Conservation (phyloP, 1,284 basidiomycete species). For the Ganoderma resinaceum region DNA sequence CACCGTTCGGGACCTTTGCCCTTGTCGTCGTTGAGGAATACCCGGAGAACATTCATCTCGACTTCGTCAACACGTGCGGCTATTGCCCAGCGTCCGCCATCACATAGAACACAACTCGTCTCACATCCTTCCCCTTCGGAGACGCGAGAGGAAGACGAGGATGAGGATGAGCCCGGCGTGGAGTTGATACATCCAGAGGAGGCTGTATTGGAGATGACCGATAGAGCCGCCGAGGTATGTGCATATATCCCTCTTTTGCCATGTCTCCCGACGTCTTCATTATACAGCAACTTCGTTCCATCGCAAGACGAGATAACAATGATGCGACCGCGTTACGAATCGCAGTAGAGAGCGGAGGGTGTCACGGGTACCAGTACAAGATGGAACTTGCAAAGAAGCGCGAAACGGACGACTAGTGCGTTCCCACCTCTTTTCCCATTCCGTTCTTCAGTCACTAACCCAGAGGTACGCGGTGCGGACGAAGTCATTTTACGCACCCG, state of each 20-base stretch:
- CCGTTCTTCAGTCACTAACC: constrained; percentile 9
- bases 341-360: constrained; percentile 90
- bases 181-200: constrained; percentile 40
- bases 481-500: constrained; percentile 72
- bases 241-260: neutral
- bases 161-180: constrained; percentile 37
- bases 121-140: constrained; percentile 33
- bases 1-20: neutral
- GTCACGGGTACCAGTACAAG: constrained; percentile 95
- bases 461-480: neutral
- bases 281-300: constrained; percentile 68
- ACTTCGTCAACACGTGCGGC: constrained; percentile 30
- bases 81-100: constrained; percentile 33
- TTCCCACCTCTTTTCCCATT: constrained; percentile 19
- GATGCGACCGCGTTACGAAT: constrained; percentile 75
- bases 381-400: constrained; percentile 74
- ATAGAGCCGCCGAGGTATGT: constrained; percentile 74
- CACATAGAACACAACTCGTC: constrained; percentile 33
- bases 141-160: constrained; percentile 31
- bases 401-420: constrained; percentile 83
- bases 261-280: neutral
- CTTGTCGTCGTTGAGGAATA: neutral
- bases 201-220: constrained; percentile 60
- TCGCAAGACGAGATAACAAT: constrained; percentile 66
- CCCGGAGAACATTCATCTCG: constrained; percentile 29